These are phyloP conservation scores for Septoria petroselini DNA, from an alignment of 2,329 filamentous ascomycete genomes.

Conservation along the genomic window DNA sequence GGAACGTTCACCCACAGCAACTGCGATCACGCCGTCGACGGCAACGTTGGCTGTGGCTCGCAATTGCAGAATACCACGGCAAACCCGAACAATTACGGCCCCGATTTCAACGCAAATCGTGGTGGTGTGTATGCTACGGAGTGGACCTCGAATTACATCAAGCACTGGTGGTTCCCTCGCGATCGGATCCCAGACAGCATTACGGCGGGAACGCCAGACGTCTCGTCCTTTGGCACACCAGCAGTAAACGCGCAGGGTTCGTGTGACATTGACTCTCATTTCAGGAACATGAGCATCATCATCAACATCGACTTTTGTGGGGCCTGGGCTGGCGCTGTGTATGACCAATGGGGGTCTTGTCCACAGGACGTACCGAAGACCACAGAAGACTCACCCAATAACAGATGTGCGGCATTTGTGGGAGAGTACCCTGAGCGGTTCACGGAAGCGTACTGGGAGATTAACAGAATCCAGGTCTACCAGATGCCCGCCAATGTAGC, in stretches of 20 bases:
- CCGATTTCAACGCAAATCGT: conserved; percentile 32
- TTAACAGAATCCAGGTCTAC: conserved; percentile 43
- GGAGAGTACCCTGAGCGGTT: conserved; percentile 36
- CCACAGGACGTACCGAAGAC: conserved; percentile 24
- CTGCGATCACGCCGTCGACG: conserved; percentile 30
- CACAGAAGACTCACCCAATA: conserved; percentile 18
- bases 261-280: conserved; percentile 40
- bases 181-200: conserved; percentile 44
- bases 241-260: conserved; percentile 58
- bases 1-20: conserved; percentile 30
- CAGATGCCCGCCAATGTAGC: conserved; percentile 33
- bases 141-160: conserved; percentile 37
- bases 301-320: conserved; percentile 45
- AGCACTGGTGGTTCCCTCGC: conserved; percentile 39
- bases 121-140: conserved; percentile 40
- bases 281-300: conserved; percentile 41
- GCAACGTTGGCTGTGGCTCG: conserved; percentile 36
- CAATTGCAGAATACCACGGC: conserved; percentile 21
- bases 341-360: conserved; percentile 31
- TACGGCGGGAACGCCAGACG: conserved; percentile 51
- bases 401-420: conserved; percentile 36
- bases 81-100: conserved; percentile 37
- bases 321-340: conserved; percentile 38
- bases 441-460: conserved; percentile 42
- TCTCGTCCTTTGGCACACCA: conserved; percentile 60